Evolutionary conservation across 495 filamentous ascomycete species (phyloP).

Genomic region (Aspergillus steynii): DNA sequence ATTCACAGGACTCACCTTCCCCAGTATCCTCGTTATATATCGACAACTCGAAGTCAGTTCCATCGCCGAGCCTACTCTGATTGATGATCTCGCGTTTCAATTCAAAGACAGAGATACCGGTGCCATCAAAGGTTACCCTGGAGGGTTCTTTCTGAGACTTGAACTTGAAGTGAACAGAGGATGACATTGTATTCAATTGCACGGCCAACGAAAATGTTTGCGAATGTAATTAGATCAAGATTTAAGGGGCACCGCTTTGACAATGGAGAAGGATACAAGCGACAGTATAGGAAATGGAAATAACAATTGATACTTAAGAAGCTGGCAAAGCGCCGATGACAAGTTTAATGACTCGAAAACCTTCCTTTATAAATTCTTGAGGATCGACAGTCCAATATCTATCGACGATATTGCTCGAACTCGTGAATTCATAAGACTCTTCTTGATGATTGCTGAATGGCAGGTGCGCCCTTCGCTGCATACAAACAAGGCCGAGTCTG

Average conservation of each 20-base stretch:
- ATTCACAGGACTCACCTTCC: constrained; percentile 67
- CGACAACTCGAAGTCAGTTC: constrained; percentile 92
- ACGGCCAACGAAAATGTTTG: constrained; percentile 32
- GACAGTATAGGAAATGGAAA: constrained; percentile 23
- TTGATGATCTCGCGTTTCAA: constrained; percentile 97
- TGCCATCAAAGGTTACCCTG: constrained; percentile 94
- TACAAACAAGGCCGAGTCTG: constrained; percentile 39
- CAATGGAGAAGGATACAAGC: constrained; percentile 28
- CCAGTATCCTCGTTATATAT: constrained; percentile 89
- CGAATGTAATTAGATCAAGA: constrained; percentile 36
- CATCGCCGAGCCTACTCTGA: constrained; percentile 91
- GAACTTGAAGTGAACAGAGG: constrained; percentile 99
- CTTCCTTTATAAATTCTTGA: constrained; percentile 14
- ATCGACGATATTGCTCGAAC: constrained; percentile 30
- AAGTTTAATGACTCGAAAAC: constrained; percentile 20
- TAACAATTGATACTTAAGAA: constrained; percentile 18
- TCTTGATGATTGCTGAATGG: constrained; percentile 34
- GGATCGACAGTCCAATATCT: constrained; percentile 31
- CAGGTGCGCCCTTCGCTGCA: constrained; percentile 36
- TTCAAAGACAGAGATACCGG: constrained; percentile 97
- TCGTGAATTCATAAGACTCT: constrained; percentile 29
- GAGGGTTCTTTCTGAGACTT: constrained; percentile 97
- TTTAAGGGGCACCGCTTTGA: constrained; percentile 32
- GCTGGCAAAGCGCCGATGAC: constrained; percentile 18
- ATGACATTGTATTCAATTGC: constrained; percentile 76